Conservation (phyloP, 176 grass and related monocot species). For the Ensete glaucum region DNA sequence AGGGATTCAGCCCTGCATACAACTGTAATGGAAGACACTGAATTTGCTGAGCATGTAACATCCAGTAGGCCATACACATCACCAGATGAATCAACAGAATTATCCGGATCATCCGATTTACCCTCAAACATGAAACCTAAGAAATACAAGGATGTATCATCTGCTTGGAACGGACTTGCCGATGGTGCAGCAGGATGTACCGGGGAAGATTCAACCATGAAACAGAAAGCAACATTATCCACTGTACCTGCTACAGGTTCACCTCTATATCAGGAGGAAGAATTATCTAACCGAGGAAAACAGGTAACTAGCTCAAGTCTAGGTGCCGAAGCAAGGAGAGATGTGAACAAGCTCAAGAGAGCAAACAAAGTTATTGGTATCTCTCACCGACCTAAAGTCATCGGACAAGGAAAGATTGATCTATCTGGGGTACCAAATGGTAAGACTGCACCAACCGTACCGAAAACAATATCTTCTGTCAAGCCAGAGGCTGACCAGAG, state of each 20-base stretch:
- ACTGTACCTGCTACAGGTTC: not conserved
- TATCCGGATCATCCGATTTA: too few species aligned
- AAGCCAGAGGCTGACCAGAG: not conserved
- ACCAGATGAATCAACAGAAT: not conserved
- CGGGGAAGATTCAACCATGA: not conserved
- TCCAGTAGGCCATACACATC: not conserved
- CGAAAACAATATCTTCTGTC: not conserved
- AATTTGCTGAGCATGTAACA: not conserved
- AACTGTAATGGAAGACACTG: not conserved
- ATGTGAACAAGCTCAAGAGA: slow-evolving; percentile 13
- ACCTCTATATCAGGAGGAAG: not conserved
- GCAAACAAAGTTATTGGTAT: not conserved
- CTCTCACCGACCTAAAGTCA: not conserved
- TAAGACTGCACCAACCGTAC: not conserved
- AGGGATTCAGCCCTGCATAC: not conserved
- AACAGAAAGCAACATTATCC: not conserved
- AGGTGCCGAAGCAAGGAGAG: slow-evolving; percentile 20
- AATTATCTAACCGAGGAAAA: not conserved
- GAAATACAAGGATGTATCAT: not conserved
- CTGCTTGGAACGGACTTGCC: not conserved
- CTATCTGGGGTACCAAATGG: not conserved
- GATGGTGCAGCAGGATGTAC: not conserved
- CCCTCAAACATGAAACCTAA: not conserved
- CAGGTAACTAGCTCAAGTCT: not conserved
- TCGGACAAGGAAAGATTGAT: not conserved